Percentiles rank a stretch among this genome's conserved stretches.
Evolutionary conservation across 75 land plant species (phyloP).

Genomic region (Cupressus sempervirens): DNA sequence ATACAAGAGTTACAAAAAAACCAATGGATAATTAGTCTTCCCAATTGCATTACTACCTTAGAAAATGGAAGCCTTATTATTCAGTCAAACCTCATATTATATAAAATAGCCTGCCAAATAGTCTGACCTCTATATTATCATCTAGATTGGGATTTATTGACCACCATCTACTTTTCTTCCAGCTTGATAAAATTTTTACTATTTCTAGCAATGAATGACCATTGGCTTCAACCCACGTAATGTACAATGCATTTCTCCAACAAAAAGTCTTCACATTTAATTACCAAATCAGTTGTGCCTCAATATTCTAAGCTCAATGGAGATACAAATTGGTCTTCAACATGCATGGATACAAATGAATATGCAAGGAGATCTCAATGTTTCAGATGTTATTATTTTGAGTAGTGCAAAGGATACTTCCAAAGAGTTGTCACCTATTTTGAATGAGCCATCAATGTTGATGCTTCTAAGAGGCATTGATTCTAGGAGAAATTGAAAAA

Average conservation of each 20-base stretch:
- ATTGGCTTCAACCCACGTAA: neutral
- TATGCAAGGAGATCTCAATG: constrained; percentile 4
- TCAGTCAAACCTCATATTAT: neutral
- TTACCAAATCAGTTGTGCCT: neutral
- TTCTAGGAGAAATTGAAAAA: neutral
- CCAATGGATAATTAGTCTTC: constrained; percentile 11
- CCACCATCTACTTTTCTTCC: neutral
- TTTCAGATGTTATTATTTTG: constrained; percentile 40
- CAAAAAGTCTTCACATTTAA: neutral
- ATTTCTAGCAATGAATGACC: neutral
- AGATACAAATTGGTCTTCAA: neutral
- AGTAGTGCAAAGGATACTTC: constrained; percentile 38
- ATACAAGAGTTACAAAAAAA: constrained; percentile 20
- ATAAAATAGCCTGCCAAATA: neutral
- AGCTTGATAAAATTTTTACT: neutral
- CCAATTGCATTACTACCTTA: neutral
- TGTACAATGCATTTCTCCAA: neutral
- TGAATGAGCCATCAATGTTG: constrained; percentile 11
- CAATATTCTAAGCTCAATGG: neutral
- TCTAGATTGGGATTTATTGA: neutral
- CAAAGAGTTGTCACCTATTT: constrained; percentile 18
- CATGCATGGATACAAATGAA: neutral
- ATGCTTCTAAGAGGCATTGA: constrained; percentile 12
- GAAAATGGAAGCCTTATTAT: neutral
- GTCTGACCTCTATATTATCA: neutral